Conservation (phyloP, 2,329 filamentous ascomycete genomes). For the Triangularia verruculosa region DNA sequence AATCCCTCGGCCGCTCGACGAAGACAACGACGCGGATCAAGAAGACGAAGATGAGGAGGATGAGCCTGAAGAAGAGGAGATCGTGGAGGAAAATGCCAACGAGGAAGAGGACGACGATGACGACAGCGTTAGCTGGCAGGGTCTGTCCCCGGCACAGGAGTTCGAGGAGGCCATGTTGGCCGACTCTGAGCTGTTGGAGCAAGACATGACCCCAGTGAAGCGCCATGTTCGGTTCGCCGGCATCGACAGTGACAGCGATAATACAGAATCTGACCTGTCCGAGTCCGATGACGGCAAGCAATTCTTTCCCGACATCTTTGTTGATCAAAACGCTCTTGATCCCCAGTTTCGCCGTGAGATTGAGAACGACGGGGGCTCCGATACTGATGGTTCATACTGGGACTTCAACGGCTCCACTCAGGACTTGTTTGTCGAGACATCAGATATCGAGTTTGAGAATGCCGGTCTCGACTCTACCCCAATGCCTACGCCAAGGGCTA, state of each 20-base stretch:
- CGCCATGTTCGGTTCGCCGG: slow-evolving; percentile 74
- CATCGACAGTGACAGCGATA: slow-evolving; percentile 57
- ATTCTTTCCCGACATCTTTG: slow-evolving; percentile 75
- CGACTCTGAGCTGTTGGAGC: slow-evolving; percentile 13
- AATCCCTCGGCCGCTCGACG: slow-evolving; percentile 52
- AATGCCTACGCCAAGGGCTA: slow-evolving; percentile 40
- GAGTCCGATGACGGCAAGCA: slow-evolving; percentile 60
- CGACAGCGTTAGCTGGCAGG: slow-evolving; percentile 15
- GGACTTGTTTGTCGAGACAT: slow-evolving; percentile 19
- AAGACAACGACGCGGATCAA: slow-evolving; percentile 37
- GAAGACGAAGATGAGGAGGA: slow-evolving; percentile 40
- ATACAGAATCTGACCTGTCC: slow-evolving; percentile 59
- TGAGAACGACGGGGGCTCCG: slow-evolving; percentile 61
- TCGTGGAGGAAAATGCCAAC: slow-evolving; percentile 47
- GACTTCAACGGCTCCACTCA: slow-evolving; percentile 46
- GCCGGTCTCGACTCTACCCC: slow-evolving; percentile 43
- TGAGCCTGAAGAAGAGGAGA: slow-evolving; percentile 44
- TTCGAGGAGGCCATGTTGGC: background rate
- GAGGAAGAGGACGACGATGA: slow-evolving; percentile 43
- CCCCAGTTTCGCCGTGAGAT: slow-evolving; percentile 71
- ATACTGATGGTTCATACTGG: slow-evolving; percentile 59
- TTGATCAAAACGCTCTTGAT: slow-evolving; percentile 71
- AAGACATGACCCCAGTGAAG: slow-evolving; percentile 33
- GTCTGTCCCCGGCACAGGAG: background rate
- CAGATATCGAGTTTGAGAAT: slow-evolving; percentile 42